Conservation (phyloP, 257 asterid species). For the Solanum clarkiae region DNA sequence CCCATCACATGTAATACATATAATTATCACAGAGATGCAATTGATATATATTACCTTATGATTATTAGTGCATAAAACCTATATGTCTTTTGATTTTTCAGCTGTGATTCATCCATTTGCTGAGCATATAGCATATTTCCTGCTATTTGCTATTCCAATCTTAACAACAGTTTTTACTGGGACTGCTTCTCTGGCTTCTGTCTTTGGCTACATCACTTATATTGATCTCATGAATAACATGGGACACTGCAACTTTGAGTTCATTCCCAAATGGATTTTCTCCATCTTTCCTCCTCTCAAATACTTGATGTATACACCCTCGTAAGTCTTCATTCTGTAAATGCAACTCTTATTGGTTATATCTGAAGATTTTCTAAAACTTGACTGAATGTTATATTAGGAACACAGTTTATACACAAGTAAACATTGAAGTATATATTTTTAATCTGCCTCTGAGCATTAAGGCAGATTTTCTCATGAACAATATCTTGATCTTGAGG, state of each 20-base stretch:
- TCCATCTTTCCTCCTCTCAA: neutral
- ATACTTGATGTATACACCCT: neutral
- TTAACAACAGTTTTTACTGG: conserved; percentile 22
- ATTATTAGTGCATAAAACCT: neutral
- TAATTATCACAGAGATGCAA: neutral
- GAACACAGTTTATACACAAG: neutral
- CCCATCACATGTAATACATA: neutral
- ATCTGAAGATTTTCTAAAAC: neutral
- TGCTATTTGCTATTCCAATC: conserved; percentile 55
- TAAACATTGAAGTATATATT: neutral
- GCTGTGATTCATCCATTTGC: conserved; percentile 93
- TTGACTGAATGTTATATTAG: neutral
- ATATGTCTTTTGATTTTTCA: conserved; percentile 6
- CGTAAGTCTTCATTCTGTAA: neutral
- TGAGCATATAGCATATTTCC: conserved; percentile 64
- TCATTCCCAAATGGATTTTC: neutral
- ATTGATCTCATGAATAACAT: conserved; percentile 8
- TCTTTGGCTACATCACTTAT: conserved; percentile 1
- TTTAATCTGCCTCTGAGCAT: neutral
- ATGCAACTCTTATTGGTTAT: neutral
- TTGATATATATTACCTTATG: neutral
- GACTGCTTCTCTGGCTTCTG: conserved; percentile 5
- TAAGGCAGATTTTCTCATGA: neutral
- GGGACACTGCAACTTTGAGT: conserved; percentile 13
- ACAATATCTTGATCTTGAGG: neutral